phyloP scores from a whole-genome alignment of 306 rosid genomes.

The Nissolia schottii region DNA sequence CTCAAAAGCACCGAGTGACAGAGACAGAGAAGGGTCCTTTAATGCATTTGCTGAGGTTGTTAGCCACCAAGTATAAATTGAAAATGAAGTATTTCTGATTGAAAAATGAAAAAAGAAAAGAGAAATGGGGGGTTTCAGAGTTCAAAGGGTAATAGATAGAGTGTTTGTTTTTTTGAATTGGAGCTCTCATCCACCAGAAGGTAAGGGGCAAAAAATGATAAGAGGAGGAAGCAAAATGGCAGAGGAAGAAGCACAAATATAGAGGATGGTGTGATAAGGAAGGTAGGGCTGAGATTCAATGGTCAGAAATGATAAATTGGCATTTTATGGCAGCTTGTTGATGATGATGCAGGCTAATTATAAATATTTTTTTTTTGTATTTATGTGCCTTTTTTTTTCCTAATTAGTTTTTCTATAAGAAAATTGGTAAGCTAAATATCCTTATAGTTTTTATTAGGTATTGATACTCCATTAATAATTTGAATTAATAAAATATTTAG shows the following conservation, averaged over 20 bases:
- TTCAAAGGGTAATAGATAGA: not conserved
- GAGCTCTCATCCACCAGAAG: constrained; percentile 27
- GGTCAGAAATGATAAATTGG: constrained; percentile 45
- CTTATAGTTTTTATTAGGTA: too few species aligned
- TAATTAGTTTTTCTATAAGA: not conserved
- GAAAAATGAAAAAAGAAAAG: not conserved
- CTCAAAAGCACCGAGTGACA: not conserved
- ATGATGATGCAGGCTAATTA: constrained; percentile 19
- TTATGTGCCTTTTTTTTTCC: not conserved
- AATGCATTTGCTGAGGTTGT: constrained; percentile 21
- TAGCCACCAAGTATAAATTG: not conserved
- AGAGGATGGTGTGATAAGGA: constrained; percentile 74
- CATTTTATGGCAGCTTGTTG: constrained; percentile 36
- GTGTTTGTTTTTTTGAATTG: not conserved
- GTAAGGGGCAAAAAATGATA: constrained; percentile 7
- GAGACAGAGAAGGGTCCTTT: constrained; percentile 5
- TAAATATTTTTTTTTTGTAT: constrained; percentile 16
- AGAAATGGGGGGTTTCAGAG: constrained; percentile 31
- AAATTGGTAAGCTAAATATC: too few species aligned
- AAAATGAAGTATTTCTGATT: not conserved
- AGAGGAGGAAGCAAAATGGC: constrained; percentile 11
- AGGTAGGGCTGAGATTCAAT: constrained; percentile 93
- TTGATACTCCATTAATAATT: too few species aligned
- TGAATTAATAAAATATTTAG: too few species aligned
- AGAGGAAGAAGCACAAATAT: constrained; percentile 30